These are phyloP conservation scores for Hericium rajendrae DNA, from an alignment of 768 basidiomycete genomes.

Conservation along the genomic window DNA sequence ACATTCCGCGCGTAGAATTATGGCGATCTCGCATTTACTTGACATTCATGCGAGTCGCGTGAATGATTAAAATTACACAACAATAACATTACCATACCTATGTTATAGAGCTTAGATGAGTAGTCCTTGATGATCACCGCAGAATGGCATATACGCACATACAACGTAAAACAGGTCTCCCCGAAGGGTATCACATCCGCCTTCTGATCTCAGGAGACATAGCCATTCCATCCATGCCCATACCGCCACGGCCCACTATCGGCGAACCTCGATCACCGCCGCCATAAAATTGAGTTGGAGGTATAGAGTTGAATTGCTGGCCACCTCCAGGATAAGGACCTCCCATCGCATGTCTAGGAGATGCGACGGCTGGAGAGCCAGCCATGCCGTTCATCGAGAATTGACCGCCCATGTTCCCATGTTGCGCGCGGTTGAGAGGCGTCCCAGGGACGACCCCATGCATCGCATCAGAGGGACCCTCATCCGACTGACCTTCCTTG, in stretches of 20 bases:
- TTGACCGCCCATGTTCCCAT: conserved; percentile 6
- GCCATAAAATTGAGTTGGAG: conserved; percentile 35
- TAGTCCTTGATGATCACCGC: no score
- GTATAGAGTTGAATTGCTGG: conserved; percentile 22
- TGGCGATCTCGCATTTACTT: no score
- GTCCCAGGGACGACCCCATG: conserved; percentile 4
- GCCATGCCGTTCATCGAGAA: conserved; percentile 12
- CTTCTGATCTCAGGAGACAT: conserved; percentile 14
- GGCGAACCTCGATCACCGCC: conserved; percentile 15
- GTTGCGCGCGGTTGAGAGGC: conserved; percentile 12
- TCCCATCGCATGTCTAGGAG: conserved; percentile 21
- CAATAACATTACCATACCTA: no score
- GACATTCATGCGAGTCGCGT: no score
- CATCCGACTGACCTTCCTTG: conserved; percentile 16
- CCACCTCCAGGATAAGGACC: conserved; percentile 16
- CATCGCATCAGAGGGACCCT: neutral
- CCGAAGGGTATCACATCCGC: conserved; percentile 1
- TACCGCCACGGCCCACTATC: conserved; percentile 12
- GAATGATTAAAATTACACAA: no score
- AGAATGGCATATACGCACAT: neutral
- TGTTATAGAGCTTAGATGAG: no score
- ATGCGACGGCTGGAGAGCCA: conserved; percentile 10
- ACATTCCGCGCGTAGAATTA: no score
- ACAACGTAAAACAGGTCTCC: neutral
- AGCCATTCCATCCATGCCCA: conserved; percentile 15